Base-by-base conservation (phyloP, 192 early-diverging fungal genomes). In the Backusella mclennaniae region DNA sequence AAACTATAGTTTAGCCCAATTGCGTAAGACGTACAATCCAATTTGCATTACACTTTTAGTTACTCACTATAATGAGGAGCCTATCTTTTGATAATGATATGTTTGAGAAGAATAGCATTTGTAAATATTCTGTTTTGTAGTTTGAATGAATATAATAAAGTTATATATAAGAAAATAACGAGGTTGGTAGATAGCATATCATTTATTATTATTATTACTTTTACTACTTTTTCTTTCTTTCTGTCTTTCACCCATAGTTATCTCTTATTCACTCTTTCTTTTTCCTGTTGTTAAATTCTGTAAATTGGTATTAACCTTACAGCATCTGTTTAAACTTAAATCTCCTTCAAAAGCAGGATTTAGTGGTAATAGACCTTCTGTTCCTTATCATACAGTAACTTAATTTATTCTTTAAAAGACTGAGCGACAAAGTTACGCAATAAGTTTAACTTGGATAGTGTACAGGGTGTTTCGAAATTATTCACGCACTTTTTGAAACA, bases 301-400 rank as follows among this genome's bases (percentile, higher is more conserved):
- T 26, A 26, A 59, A 11, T 59, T 53, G 21, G 17, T 44, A 15
- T 21, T 71, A 44, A 89, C 52, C 77, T 79, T 21, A 75, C 84
- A 44, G 92, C 89, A 31, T 92, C 94, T 19, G 6, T 81, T 85
- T 3, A 91, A 90, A 59, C 84, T 85, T 66, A 96, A 87, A 79
- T 95, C 94, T 26, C 92, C 94, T 70, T 92, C 90, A 68, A 96
- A 96, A 6, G 91, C 94, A n/a, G 94, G 95, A 81, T 93, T 90
- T 39, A 95, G 83, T 19, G 95, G 94, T 77, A 96, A 85, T 49
- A 92, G 91, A 53, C 92, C 89, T 89, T 91, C 44, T 92, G 85
- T 15, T 75, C 73, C 17, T 86, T 84, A 17, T 79, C n/a, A 74
- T 93, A 91, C 3, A 94, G 94, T 21, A 84, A 82, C 73, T 87